These are phyloP conservation scores for Tillandsia leiboldiana DNA, from an alignment of 176 grass and related monocot species.

Conservation along the genomic window DNA sequence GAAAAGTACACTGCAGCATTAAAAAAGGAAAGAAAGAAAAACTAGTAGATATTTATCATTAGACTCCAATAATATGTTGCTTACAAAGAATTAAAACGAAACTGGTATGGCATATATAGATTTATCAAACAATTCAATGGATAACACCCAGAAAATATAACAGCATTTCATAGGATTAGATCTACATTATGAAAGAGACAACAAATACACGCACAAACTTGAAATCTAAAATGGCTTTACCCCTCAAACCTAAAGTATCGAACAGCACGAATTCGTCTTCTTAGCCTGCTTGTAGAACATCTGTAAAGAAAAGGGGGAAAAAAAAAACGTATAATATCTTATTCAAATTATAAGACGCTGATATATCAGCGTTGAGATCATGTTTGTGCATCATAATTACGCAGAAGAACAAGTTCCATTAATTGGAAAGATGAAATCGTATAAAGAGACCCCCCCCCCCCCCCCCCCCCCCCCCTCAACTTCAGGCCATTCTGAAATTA, in stretches of 20 bases:
- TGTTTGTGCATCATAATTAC: too few relatives aligned
- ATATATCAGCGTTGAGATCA: too few relatives aligned
- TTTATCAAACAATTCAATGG: slow-evolving; percentile 2
- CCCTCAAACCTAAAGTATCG: slow-evolving; percentile 45
- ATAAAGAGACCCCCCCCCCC: too few relatives aligned
- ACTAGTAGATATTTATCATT: too few relatives aligned
- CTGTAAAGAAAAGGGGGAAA: slow-evolving; percentile 21
- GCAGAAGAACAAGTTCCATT: too few relatives aligned
- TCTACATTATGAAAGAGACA: not conserved
- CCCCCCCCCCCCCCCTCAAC: too few relatives aligned
- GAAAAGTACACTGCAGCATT: too few relatives aligned
- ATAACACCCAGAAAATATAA: not conserved
- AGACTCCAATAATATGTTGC: too few relatives aligned
- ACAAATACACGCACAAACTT: not conserved
- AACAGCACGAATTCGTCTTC: slow-evolving; percentile 94
- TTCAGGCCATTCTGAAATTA: too few relatives aligned
- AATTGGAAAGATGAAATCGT: too few relatives aligned
- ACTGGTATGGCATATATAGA: not conserved
- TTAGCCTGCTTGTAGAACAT: slow-evolving; percentile 99
- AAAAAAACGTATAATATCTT: not conserved
- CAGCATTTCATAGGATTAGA: not conserved
- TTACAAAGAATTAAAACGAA: not conserved
- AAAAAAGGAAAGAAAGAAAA: too few relatives aligned
- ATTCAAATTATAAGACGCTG: too few relatives aligned
- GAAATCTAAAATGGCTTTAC: not conserved